phyloP scores from a whole-genome alignment of 345 rosid genomes.

The Salix caprea region DNA sequence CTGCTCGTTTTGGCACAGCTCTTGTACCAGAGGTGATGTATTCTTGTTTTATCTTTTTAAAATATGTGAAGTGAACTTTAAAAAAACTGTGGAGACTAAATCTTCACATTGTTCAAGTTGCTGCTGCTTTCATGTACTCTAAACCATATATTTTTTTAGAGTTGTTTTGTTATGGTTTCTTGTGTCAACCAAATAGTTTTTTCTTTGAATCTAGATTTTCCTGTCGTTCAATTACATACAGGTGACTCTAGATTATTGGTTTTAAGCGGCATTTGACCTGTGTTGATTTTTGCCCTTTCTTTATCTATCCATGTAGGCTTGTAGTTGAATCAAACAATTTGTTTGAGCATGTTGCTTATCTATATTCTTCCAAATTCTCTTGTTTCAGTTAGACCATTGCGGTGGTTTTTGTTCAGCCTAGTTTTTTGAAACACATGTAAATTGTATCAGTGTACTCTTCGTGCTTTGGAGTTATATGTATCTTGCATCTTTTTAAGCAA shows the following conservation, averaged over 20 bases:
- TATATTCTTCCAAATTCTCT: not conserved
- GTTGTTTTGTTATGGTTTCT: not conserved
- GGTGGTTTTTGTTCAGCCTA: not conserved
- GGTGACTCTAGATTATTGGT: too few relatives aligned
- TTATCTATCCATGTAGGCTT: too few relatives aligned
- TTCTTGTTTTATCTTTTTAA: constrained; percentile 3
- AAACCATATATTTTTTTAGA: not conserved
- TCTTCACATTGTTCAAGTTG: not conserved
- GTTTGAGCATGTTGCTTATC: too few relatives aligned
- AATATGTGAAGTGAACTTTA: not conserved
- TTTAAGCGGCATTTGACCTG: too few relatives aligned
- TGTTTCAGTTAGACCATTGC: not conserved
- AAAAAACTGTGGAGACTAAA: not conserved
- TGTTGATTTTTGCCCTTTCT: too few relatives aligned
- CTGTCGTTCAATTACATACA: not conserved
- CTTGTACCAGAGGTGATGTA: constrained; percentile 66
- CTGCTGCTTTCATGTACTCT: not conserved
- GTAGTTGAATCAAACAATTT: too few relatives aligned
- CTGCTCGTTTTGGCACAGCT: constrained; percentile 84
- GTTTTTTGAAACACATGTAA: not conserved
- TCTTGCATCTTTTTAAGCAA: not conserved
- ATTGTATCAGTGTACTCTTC: not conserved
- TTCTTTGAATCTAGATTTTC: not conserved
- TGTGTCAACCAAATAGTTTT: not conserved
- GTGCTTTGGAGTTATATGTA: not conserved